phyloP scores from a whole-genome alignment of 2,329 filamentous ascomycete genomes.

The Aspergillus pseudonomiae region DNA sequence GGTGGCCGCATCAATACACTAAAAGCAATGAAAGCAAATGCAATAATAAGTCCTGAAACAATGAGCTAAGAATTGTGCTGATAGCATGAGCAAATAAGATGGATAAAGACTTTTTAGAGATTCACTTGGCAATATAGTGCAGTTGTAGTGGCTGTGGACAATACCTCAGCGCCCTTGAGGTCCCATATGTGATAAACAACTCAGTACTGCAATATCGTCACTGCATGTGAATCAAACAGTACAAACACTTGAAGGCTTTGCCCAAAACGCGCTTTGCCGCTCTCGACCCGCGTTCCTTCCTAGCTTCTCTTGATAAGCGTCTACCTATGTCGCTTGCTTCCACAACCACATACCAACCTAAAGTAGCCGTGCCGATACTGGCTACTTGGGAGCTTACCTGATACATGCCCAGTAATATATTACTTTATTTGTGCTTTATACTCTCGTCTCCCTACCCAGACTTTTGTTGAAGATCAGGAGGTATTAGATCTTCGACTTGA shows the following conservation, averaged over 20 bases:
- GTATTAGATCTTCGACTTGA: slow-evolving; percentile 11
- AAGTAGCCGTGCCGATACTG: not conserved
- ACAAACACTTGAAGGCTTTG: slow-evolving; percentile 3
- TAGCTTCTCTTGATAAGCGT: not conserved
- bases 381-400: not conserved
- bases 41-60: not conserved
- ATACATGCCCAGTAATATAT: not conserved
- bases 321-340: not conserved
- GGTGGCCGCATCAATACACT: not conserved
- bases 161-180: not conserved
- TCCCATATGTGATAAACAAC: not conserved
- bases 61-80: not conserved
- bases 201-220: not conserved
- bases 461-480: not conserved
- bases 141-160: not conserved
- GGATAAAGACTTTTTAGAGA: not conserved
- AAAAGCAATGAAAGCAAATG: slow-evolving; percentile 3
- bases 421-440: too few species aligned
- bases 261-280: slow-evolving; percentile 6
- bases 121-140: not conserved
- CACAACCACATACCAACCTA: not conserved
- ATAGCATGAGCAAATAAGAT: not conserved
- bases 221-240: not conserved
- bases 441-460: not conserved
- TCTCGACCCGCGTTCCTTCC: not conserved